Conservation (phyloP, 106 monocot genomes). For the Hemerocallis citrina region DNA sequence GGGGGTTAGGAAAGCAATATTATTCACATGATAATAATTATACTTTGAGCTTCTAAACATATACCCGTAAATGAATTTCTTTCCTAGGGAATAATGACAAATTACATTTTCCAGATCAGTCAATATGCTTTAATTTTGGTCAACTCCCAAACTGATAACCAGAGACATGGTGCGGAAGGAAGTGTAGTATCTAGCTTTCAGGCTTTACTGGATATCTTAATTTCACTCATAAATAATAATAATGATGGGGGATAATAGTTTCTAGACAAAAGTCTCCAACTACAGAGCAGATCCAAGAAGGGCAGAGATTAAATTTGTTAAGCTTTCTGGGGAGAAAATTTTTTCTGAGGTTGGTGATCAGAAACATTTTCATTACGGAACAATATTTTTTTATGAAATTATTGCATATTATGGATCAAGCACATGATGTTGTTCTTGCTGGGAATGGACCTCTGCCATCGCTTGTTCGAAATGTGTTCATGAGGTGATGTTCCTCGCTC, state of each 20-base stretch:
- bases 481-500: no score
- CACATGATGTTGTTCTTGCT: slow-evolving; percentile 62
- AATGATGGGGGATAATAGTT: slow-evolving; percentile 71
- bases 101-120: slow-evolving; percentile 54
- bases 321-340: slow-evolving; percentile 79
- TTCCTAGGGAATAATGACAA: no score
- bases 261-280: slow-evolving; percentile 35
- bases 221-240: slow-evolving; percentile 55
- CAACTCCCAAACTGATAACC: slow-evolving; percentile 14
- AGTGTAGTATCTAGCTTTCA: slow-evolving; percentile 64
- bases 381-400: neutral
- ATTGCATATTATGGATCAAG: slow-evolving; percentile 46
- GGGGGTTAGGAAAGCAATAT: no score
- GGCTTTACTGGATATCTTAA: slow-evolving; percentile 51
- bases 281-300: slow-evolving; percentile 29
- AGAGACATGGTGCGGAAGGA: slow-evolving; percentile 27
- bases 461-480: no score
- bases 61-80: no score
- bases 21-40: no score
- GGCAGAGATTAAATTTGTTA: slow-evolving; percentile 69
- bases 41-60: no score
- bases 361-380: neutral
- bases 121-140: slow-evolving; percentile 51
- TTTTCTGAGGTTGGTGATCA: slow-evolving; percentile 99
- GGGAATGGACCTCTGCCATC: no score